phyloP scores from a whole-genome alignment of 2,329 filamentous ascomycete species.

The Hymenoscyphus linearis region DNA sequence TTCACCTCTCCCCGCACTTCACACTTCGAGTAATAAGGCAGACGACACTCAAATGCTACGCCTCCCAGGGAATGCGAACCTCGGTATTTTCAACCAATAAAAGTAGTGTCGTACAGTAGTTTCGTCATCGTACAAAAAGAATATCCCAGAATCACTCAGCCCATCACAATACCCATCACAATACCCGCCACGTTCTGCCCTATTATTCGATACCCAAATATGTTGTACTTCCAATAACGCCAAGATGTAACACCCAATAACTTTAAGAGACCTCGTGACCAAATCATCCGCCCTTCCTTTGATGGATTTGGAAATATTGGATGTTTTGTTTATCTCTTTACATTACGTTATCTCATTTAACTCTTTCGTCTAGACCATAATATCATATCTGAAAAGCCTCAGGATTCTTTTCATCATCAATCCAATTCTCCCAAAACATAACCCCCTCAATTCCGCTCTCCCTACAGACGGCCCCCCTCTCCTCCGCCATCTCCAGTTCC shows the following conservation, averaged over 20 bases:
- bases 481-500: constrained; percentile 96
- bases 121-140: background rate
- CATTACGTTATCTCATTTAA: constrained; percentile 5
- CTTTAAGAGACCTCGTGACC: background rate
- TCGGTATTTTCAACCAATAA: too few relatives aligned
- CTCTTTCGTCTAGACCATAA: too few relatives aligned
- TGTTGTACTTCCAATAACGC: background rate
- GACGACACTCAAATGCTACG: too few relatives aligned
- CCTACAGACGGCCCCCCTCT: constrained; percentile 78
- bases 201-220: background rate
- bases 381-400: background rate
- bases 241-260: background rate
- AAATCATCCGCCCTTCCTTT: background rate
- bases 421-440: constrained; percentile 82
- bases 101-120: background rate
- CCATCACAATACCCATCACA: background rate
- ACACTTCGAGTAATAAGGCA: too few relatives aligned
- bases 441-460: constrained; percentile 89
- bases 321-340: background rate
- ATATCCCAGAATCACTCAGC: background rate
- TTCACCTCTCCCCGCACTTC: too few relatives aligned
- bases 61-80: too few relatives aligned
- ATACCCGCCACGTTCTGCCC: background rate
- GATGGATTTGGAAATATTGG: background rate
- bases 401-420: constrained; percentile 19